A percentile compares a stretch with the other conserved stretches of the same genome.
Conservation (phyloP, 371 early-diverging fungal genomes). For the Saksenaea oblongispora region DNA sequence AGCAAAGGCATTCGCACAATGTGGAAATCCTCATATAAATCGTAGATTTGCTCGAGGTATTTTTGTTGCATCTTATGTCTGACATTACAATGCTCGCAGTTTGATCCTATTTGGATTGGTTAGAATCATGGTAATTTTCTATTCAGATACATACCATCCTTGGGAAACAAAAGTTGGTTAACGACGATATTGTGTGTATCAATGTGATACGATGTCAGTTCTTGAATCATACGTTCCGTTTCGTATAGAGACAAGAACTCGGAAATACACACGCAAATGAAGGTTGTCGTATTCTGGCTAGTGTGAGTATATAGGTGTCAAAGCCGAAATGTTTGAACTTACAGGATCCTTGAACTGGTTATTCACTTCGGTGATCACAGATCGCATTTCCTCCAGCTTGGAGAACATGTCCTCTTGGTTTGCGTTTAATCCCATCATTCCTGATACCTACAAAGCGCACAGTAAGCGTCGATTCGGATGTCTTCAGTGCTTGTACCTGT, state of each 20-base stretch:
- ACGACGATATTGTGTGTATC: conserved; percentile 99
- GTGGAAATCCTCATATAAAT: conserved; percentile 98
- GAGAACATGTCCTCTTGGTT: conserved; percentile 94
- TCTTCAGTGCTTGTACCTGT: conserved; percentile 48
- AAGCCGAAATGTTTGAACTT: conserved; percentile 25
- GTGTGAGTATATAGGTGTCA: background rate
- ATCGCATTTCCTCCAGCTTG: conserved; percentile 93
- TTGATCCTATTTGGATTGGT: conserved; percentile 55
- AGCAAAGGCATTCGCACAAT: conserved; percentile 86
- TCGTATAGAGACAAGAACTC: conserved; percentile 99
- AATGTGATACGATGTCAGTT: conserved; percentile 93
- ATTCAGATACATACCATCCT: conserved; percentile 56
- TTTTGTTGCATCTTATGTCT: conserved; percentile 98
- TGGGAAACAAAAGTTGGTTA: conserved; percentile 97
- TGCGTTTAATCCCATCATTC: conserved; percentile 93
- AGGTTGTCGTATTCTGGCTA: conserved; percentile 90
- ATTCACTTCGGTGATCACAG: conserved; percentile 95
- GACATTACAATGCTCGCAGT: conserved; percentile 94
- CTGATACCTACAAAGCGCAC: conserved; percentile 68
- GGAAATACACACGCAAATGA: conserved; percentile 98
- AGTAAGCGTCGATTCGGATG: background rate
- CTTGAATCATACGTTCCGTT: conserved; percentile 99
- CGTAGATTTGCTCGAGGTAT: conserved; percentile 96
- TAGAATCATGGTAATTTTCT: background rate
- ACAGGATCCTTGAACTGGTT: conserved; percentile 95